Conservation (phyloP, 257 asterid species). For the Solanum ossicruentum region DNA sequence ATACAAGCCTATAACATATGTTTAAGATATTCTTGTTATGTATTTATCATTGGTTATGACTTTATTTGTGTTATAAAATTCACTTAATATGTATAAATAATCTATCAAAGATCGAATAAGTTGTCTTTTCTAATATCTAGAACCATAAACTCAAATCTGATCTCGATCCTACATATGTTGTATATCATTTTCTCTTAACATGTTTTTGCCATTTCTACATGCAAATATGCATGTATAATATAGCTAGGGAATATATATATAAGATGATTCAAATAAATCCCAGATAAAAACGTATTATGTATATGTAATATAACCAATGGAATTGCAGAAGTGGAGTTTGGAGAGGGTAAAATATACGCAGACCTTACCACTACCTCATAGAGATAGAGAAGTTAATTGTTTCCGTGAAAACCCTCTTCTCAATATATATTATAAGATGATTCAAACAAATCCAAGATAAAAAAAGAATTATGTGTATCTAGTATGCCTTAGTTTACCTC, state of each 20-base stretch:
- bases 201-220: background rate
- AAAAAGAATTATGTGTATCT: background rate
- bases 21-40: background rate
- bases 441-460: background rate
- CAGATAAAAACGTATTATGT: background rate
- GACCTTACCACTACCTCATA: no score
- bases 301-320: background rate
- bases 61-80: background rate
- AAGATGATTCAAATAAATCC: background rate
- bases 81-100: no score
- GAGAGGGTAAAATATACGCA: no score
- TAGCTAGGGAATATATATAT: background rate
- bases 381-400: no score
- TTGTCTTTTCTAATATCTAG: background rate
- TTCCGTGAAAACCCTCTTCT: no score
- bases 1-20: background rate
- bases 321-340: no score
- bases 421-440: no score
- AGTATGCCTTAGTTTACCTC: background rate
- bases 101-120: background rate
- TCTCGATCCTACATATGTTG: background rate
- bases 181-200: background rate
- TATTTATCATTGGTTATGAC: background rate
- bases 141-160: background rate
- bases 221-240: background rate